These are phyloP conservation scores for Quercus phellos DNA, from an alignment of 331 rosid genomes.

Conservation along the genomic window DNA sequence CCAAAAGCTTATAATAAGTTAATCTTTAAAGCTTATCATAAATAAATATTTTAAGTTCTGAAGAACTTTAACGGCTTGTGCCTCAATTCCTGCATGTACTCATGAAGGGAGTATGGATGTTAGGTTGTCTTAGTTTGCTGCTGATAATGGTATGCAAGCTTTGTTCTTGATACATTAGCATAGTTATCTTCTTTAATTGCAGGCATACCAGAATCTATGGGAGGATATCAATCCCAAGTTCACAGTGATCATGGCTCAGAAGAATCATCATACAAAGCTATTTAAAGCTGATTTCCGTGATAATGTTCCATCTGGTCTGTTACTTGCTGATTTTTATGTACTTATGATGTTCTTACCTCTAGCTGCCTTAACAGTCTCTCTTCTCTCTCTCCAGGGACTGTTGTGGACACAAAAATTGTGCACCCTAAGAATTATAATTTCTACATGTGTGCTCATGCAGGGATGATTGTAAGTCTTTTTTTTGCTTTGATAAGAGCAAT, in stretches of 20 bases:
- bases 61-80: not conserved
- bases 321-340: constrained; percentile 5
- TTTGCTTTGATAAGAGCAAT: not conserved
- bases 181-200: constrained; percentile 26
- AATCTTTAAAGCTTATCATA: not conserved
- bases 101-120: not conserved
- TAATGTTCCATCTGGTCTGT: constrained; percentile 87
- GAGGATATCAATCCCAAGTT: constrained; percentile 64
- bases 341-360: not conserved
- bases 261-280: constrained; percentile 76
- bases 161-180: not conserved
- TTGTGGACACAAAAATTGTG: constrained; percentile 70
- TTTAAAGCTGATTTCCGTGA: constrained; percentile 52
- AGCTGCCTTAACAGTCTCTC: not conserved
- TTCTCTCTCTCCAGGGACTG: constrained; percentile 49
- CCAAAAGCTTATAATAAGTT: not conserved
- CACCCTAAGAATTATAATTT: constrained; percentile 81
- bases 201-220: constrained; percentile 80
- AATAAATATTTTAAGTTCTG: not conserved
- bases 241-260: constrained; percentile 76
- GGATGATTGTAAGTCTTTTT: constrained; percentile 53
- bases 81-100: not conserved
- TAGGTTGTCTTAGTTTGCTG: not conserved
- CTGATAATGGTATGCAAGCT: not conserved
- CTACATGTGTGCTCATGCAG: constrained; percentile 80